These are phyloP conservation scores for Solanum appendiculatum DNA, from an alignment of 257 asterid species.

Conservation along the genomic window DNA sequence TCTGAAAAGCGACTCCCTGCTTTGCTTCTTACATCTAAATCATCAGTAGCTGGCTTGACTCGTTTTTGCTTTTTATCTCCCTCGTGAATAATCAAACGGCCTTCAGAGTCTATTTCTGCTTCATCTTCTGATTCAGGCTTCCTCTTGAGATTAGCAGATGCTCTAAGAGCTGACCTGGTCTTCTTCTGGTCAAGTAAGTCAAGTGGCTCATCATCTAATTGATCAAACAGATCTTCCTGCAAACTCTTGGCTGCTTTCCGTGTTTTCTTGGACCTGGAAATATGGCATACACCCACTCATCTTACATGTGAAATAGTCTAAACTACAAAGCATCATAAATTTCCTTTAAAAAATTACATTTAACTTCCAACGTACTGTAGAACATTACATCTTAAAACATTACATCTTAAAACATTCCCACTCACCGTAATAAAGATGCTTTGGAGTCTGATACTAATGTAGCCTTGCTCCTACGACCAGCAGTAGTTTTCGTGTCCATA, in stretches of 20 bases:
- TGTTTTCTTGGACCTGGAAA: constrained; percentile 50
- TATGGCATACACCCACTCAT: neutral
- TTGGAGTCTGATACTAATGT: constrained; percentile 35
- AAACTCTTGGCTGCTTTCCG: constrained; percentile 55
- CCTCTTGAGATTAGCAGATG: constrained; percentile 33
- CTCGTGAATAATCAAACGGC: constrained; percentile 63
- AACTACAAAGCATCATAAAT: neutral
- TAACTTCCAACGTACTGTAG: neutral
- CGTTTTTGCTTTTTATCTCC: constrained; percentile 33
- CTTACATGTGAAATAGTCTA: neutral
- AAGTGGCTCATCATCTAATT: constrained; percentile 81
- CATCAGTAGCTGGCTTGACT: constrained; percentile 19
- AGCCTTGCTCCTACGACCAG: constrained; percentile 38
- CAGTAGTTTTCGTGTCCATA: constrained; percentile 25
- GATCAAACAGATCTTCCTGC: constrained; percentile 81
- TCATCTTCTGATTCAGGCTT: constrained; percentile 77
- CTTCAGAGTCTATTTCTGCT: constrained; percentile 64
- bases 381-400: neutral
- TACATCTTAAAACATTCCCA: neutral
- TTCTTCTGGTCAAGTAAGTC: constrained; percentile 72
- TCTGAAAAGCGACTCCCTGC: constrained; percentile 38
- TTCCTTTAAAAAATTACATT: neutral
- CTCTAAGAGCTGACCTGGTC: constrained; percentile 75
- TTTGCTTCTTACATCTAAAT: constrained; percentile 37
- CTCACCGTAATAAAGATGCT: constrained; percentile 56